phyloP scores from a whole-genome alignment of 441 rosid species.

The Adansonia madagascariensis region DNA sequence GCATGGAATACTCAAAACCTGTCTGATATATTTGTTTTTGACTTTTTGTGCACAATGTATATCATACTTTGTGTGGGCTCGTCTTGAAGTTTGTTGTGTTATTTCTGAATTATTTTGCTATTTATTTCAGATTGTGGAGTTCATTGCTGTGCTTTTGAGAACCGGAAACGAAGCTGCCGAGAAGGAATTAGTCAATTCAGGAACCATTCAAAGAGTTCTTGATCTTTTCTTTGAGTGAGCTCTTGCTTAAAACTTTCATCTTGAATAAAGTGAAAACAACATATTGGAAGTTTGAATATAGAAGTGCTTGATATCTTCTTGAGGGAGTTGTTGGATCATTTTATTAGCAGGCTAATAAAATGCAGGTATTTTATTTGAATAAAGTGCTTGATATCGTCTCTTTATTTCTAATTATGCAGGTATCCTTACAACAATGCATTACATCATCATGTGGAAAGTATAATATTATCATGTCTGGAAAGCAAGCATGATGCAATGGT shows the following conservation, averaged over 20 bases:
- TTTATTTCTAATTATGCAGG: constrained; percentile 51
- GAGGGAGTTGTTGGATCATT: constrained; percentile 5
- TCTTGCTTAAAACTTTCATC: constrained; percentile 17
- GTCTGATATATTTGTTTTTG: too few species aligned
- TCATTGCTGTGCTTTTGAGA: constrained; percentile 83
- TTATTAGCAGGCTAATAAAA: constrained; percentile 18
- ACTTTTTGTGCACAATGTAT: neutral
- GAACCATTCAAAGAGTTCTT: constrained; percentile 72
- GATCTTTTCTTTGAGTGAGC: constrained; percentile 93
- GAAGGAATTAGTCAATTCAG: constrained; percentile 78
- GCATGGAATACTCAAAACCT: neutral
- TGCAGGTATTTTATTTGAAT: too few species aligned
- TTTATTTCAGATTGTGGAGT: constrained; percentile 76
- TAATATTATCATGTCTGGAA: constrained; percentile 78
- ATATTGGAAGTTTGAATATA: neutral
- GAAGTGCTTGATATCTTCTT: constrained; percentile 9
- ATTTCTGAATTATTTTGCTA: constrained; percentile 18
- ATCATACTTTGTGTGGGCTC: neutral
- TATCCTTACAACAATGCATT: constrained; percentile 94
- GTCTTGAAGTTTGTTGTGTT: neutral
- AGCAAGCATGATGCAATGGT: constrained; percentile 63
- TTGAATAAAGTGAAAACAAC: constrained; percentile 15
- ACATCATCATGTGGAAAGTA: constrained; percentile 96
- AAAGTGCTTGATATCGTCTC: constrained; percentile 13
- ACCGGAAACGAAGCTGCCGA: constrained; percentile 83